phyloP scores from a whole-genome alignment of 1,284 basidiomycete species.

The Cutaneotrichosporon sp. region DNA sequence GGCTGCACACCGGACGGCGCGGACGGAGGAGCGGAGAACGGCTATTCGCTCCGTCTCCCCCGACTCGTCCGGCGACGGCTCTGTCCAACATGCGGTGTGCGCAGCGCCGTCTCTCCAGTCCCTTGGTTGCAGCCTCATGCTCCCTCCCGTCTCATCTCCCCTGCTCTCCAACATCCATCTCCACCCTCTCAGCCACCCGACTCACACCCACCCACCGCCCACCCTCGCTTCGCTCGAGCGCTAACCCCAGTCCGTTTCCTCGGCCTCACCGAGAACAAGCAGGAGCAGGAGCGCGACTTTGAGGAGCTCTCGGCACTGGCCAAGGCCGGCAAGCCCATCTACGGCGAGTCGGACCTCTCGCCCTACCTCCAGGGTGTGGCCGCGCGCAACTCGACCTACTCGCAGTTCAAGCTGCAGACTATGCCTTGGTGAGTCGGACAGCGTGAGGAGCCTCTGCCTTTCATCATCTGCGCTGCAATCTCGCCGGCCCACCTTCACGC shows the following conservation, averaged over 20 bases:
- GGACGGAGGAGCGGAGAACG: too few species aligned
- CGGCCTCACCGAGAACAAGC: constrained; percentile 92
- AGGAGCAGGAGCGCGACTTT: constrained; percentile 73
- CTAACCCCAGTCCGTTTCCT: constrained; percentile 81
- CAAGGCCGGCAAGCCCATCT: constrained; percentile 73
- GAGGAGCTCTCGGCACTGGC: constrained; percentile 72
- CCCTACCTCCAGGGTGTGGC: constrained; percentile 87
- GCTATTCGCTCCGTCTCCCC: too few species aligned
- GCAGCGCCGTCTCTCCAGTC: too few species aligned
- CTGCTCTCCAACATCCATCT: neutral
- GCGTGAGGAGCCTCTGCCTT: too few species aligned
- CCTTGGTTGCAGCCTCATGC: too few species aligned
- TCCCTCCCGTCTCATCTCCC: too few species aligned
- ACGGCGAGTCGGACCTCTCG: constrained; percentile 79
- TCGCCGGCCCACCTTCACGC: too few species aligned
- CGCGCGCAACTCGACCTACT: constrained; percentile 87
- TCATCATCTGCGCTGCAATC: neutral
- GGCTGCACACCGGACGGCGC: too few species aligned
- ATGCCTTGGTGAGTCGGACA: constrained; percentile 72
- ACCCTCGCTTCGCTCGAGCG: neutral
- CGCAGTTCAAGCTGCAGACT: constrained; percentile 72
- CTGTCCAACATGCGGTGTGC: too few species aligned
- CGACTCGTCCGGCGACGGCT: too few species aligned
- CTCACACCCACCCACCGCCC: neutral
- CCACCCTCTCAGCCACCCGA: neutral